A percentile compares a stretch with the other conserved stretches of the same genome.
Evolutionary conservation across 139 green algal genomes (phyloP).

Genomic region (Diplosphaera chodatii): DNA sequence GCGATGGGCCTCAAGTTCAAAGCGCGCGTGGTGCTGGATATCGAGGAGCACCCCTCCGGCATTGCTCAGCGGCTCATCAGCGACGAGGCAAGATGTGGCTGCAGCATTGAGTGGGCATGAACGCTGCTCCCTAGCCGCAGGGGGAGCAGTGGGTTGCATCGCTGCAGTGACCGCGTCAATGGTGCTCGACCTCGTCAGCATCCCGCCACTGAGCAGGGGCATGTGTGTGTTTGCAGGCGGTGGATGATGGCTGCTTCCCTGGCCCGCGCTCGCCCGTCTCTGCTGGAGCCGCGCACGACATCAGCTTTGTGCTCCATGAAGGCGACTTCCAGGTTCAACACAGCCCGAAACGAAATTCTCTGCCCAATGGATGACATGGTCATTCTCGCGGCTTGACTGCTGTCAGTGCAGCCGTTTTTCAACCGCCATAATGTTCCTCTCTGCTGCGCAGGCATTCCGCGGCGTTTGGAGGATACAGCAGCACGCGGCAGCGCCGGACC

Average conservation of each 20-base stretch:
- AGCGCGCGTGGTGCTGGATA: conserved; percentile 64
- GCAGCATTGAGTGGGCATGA: no score
- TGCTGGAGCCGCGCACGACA: conserved; percentile 36
- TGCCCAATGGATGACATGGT: neutral
- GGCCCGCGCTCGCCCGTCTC: conserved; percentile 14
- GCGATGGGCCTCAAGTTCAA: conserved; percentile 74
- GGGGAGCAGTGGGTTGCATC: no score
- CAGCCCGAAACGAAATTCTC: no score
- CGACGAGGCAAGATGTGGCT: no score
- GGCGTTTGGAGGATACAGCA: conserved; percentile 75
- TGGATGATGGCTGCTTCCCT: neutral
- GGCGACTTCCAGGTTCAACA: conserved; percentile 70
- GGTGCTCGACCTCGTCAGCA: no score
- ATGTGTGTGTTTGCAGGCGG: neutral
- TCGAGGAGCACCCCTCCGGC: conserved; percentile 38
- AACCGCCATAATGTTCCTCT: no score
- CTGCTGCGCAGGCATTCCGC: conserved; percentile 45
- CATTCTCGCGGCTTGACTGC: neutral
- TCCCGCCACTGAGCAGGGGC: no score
- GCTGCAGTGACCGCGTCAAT: no score
- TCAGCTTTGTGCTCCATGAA: conserved; percentile 65
- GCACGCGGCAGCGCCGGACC: neutral
- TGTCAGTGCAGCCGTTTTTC: conserved; percentile 32
- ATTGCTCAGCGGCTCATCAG: conserved; percentile 4
- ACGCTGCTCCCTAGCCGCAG: no score